phyloP scores from a whole-genome alignment of 2,329 filamentous ascomycete genomes.

The Magnaporthiopsis incrustans region DNA sequence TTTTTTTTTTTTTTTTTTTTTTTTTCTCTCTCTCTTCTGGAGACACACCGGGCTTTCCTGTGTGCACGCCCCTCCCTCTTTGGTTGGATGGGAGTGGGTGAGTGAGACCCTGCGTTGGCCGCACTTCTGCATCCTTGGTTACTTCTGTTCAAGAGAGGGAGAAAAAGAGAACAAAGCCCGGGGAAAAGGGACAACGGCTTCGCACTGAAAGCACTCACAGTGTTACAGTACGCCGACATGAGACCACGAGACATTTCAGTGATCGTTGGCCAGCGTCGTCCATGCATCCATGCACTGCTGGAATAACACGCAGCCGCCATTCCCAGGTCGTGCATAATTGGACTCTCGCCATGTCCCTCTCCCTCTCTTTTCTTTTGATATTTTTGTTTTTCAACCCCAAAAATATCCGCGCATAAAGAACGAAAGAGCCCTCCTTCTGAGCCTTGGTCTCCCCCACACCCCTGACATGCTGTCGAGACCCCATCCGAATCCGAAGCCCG shows the following conservation, averaged over 20 bases:
- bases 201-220: background rate
- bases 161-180: too few species aligned
- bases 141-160: too few species aligned
- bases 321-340: too few species aligned
- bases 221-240: background rate
- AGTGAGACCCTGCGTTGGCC: background rate
- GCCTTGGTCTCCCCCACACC: background rate
- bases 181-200: too few species aligned
- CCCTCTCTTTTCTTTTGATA: too few species aligned
- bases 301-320: too few species aligned
- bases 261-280: background rate
- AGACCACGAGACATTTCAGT: background rate
- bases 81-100: background rate
- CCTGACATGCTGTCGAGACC: background rate
- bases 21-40: background rate
- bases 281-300: background rate
- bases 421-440: too few species aligned
- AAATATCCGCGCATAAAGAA: too few species aligned
- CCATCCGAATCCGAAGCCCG: background rate
- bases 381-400: background rate
- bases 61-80: background rate
- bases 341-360: too few species aligned
- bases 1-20: background rate
- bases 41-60: background rate
- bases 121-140: background rate